Evolutionary conservation across 805 yeast species (phyloP).

Genomic region (Soucietia sequanensis): DNA sequence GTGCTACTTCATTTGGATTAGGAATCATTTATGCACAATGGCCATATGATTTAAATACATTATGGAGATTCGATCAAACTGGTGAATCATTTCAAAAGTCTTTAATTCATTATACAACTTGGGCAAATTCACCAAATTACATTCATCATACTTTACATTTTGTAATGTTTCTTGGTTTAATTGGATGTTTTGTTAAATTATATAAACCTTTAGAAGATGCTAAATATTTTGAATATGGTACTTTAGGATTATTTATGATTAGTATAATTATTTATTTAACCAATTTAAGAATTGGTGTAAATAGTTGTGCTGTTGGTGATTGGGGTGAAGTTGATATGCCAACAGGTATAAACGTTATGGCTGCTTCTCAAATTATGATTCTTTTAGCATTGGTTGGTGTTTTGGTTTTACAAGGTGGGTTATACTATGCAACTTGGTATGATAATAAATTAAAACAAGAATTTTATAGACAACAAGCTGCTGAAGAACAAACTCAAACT

Average conservation of each 20-base stretch:
- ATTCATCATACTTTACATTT: slow-evolving; percentile 63
- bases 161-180: slow-evolving; percentile 61
- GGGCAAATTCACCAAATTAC: slow-evolving; percentile 64
- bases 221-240: slow-evolving; percentile 86
- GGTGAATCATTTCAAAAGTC: slow-evolving; percentile 59
- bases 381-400: slow-evolving; percentile 73
- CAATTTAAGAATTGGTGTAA: slow-evolving; percentile 78
- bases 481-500: slow-evolving; percentile 14
- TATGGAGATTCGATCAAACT: slow-evolving; percentile 57
- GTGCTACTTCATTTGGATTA: slow-evolving; percentile 71
- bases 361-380: slow-evolving; percentile 81
- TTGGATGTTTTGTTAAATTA: slow-evolving; percentile 73
- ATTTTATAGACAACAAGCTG: slow-evolving; percentile 29
- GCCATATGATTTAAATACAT: slow-evolving; percentile 75
- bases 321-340: slow-evolving; percentile 94
- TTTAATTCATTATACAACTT: slow-evolving; percentile 66
- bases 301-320: slow-evolving; percentile 62
- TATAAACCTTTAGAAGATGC: slow-evolving; percentile 86
- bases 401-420: slow-evolving; percentile 80
- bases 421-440: slow-evolving; percentile 80
- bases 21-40: slow-evolving; percentile 78
- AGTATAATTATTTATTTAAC: slow-evolving; percentile 80
- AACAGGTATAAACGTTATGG: slow-evolving; percentile 88
- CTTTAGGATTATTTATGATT: slow-evolving; percentile 69
- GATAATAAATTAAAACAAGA: slow-evolving; percentile 33